These are phyloP conservation scores for Tremellales sp. DNA, from an alignment of 1,284 basidiomycete genomes.

Conservation along the genomic window DNA sequence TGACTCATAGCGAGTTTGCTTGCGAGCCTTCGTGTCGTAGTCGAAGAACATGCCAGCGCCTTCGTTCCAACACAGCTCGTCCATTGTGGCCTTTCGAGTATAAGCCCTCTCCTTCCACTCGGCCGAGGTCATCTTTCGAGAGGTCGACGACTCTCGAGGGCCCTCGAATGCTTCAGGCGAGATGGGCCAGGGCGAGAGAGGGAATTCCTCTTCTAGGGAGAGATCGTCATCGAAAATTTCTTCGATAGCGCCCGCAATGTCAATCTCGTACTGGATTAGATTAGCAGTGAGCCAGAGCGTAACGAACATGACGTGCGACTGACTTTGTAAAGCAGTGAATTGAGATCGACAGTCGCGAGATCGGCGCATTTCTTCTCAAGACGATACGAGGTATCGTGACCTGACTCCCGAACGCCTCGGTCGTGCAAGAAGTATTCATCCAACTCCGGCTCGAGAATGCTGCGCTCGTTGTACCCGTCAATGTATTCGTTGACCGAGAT, in stretches of 20 bases:
- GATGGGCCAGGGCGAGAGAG: conserved; percentile 84
- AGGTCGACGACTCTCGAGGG: conserved; percentile 61
- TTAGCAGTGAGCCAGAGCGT: no score
- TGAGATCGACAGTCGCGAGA: conserved; percentile 92
- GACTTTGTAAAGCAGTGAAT: conserved; percentile 71
- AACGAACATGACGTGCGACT: conserved; percentile 3
- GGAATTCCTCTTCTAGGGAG: conserved; percentile 86
- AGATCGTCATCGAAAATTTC: conserved; percentile 91
- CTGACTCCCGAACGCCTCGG: conserved; percentile 86
- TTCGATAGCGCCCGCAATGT: conserved; percentile 87
- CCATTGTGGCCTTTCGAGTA: conserved; percentile 75
- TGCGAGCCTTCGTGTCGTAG: conserved; percentile 85
- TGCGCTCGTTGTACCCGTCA: conserved; percentile 86
- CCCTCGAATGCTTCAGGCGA: conserved; percentile 67
- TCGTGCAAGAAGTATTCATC: conserved; percentile 99
- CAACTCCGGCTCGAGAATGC: conserved; percentile 77
- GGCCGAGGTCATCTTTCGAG: conserved; percentile 63
- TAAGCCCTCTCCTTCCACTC: conserved; percentile 90
- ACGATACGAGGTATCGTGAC: conserved; percentile 96
- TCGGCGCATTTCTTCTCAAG: conserved; percentile 92
- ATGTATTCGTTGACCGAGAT: conserved; percentile 97
- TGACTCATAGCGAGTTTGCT: conserved; percentile 90
- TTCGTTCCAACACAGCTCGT: conserved; percentile 96
- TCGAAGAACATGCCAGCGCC: conserved; percentile 92
- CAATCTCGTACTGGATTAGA: conserved; percentile 82